These are phyloP conservation scores for Lactifluus volemus DNA, from an alignment of 768 basidiomycete species.

Conservation along the genomic window DNA sequence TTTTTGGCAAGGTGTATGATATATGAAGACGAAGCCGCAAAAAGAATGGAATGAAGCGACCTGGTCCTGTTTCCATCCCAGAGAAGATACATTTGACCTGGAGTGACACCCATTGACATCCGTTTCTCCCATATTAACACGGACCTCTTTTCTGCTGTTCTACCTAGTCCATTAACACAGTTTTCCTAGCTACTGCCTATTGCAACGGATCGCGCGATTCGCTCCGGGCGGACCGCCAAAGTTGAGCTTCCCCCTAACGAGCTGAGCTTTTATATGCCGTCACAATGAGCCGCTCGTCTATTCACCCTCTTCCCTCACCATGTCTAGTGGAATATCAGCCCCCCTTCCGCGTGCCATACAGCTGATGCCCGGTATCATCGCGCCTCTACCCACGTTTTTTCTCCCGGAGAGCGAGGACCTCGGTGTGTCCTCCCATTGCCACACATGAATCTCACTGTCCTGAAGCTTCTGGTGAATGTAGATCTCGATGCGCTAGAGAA, in stretches of 20 bases:
- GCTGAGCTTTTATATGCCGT: not conserved
- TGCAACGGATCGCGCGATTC: not conserved
- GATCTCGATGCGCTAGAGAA: constrained; percentile 62
- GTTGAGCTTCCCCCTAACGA: not conserved
- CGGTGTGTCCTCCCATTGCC: constrained; percentile 39
- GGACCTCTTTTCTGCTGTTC: too few species aligned
- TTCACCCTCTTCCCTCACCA: constrained; percentile 22
- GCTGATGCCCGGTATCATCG: constrained; percentile 69
- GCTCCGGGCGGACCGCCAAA: not conserved
- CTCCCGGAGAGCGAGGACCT: constrained; percentile 67
- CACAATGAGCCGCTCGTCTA: not conserved
- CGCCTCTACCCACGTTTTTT: constrained; percentile 86
- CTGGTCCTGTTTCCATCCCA: too few species aligned
- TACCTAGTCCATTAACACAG: too few species aligned
- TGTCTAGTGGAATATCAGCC: constrained; percentile 31
- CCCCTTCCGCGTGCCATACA: constrained; percentile 31
- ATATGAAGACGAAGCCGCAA: too few species aligned
- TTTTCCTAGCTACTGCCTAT: too few species aligned
- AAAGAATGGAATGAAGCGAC: too few species aligned
- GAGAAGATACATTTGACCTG: too few species aligned
- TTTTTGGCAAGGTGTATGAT: too few species aligned
- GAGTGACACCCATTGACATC: too few species aligned
- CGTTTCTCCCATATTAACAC: too few species aligned
- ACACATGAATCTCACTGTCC: not conserved
- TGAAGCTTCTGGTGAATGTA: constrained; percentile 19